Conservation (phyloP, 2,329 filamentous ascomycete genomes). For the Aspergillus sergii region DNA sequence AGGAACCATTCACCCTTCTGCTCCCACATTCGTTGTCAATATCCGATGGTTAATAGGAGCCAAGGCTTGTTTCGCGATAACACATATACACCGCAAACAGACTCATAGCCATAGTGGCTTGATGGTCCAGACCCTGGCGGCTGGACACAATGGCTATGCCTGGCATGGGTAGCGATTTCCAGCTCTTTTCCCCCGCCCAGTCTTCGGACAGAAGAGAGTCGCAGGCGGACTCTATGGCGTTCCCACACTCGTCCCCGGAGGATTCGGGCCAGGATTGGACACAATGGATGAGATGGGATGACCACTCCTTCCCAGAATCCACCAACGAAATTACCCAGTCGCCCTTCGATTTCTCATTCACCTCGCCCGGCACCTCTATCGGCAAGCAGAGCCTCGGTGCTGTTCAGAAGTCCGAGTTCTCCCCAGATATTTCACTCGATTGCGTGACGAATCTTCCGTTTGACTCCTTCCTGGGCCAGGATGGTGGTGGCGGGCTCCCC, state of each 20-base stretch:
- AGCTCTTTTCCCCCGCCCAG: conserved; percentile 34
- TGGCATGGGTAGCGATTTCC: conserved; percentile 36
- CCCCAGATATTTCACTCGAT: conserved; percentile 34
- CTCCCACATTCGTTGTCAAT: conserved; percentile 6
- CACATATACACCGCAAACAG: background rate
- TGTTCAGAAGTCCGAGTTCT: conserved; percentile 28
- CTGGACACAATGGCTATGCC: conserved; percentile 24
- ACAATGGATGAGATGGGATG: conserved; percentile 51
- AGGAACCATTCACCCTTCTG: background rate
- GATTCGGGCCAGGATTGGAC: conserved; percentile 45
- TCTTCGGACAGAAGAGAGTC: conserved; percentile 23
- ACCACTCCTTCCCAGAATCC: conserved; percentile 34
- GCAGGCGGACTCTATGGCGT: conserved; percentile 20
- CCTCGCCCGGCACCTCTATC: conserved; percentile 29
- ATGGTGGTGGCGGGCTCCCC: conserved; percentile 6
- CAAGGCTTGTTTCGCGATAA: background rate
- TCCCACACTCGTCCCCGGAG: conserved; percentile 27
- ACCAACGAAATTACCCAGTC: conserved; percentile 29
- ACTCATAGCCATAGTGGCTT: conserved; percentile 4
- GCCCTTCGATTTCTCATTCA: conserved; percentile 27
- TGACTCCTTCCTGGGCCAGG: conserved; percentile 18
- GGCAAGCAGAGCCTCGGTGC: conserved; percentile 24
- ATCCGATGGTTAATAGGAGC: conserved; percentile 5
- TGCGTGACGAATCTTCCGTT: conserved; percentile 31
- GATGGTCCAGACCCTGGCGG: conserved; percentile 23